These are phyloP conservation scores for Talaromyces wortmannii DNA, from an alignment of 495 filamentous ascomycete species.

Conservation along the genomic window DNA sequence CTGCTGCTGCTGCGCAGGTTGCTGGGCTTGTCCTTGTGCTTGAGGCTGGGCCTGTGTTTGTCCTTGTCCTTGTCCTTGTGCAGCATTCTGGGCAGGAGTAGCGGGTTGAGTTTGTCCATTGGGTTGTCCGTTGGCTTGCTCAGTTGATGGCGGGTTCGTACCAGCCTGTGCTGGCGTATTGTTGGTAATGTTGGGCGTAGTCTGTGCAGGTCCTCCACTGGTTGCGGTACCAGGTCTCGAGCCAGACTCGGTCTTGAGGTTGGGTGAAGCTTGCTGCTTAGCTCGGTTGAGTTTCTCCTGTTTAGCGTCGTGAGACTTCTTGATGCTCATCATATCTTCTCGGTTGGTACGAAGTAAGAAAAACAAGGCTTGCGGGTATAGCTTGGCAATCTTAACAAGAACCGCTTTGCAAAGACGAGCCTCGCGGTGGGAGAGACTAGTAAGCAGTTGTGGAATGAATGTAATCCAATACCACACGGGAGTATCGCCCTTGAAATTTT, in stretches of 20 bases:
- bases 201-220: constrained; percentile 36
- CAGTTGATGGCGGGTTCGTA: constrained; percentile 16
- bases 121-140: constrained; percentile 24
- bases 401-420: constrained; percentile 76
- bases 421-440: constrained; percentile 82
- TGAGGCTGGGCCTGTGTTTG: constrained; percentile 11
- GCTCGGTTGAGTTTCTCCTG: constrained; percentile 51
- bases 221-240: constrained; percentile 41
- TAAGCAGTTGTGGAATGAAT: constrained; percentile 92
- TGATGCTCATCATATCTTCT: constrained; percentile 91
- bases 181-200: constrained; percentile 11
- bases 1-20: constrained; percentile 17
- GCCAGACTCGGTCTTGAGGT: constrained; percentile 33
- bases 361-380: constrained; percentile 89
- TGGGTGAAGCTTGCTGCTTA: constrained; percentile 40
- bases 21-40: constrained; percentile 12
- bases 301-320: constrained; percentile 79
- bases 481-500: constrained; percentile 91
- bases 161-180: constrained; percentile 14
- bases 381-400: constrained; percentile 87
- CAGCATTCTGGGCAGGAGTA: constrained; percentile 8
- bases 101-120: constrained; percentile 20
- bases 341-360: constrained; percentile 87
- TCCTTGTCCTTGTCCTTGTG: constrained; percentile 10
- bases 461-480: constrained; percentile 99